Evolutionary conservation across 768 basidiomycete genomes (phyloP), one percentile per base, ranked within the genome.

Genomic region (Pleurotus tuoliensis): DNA sequence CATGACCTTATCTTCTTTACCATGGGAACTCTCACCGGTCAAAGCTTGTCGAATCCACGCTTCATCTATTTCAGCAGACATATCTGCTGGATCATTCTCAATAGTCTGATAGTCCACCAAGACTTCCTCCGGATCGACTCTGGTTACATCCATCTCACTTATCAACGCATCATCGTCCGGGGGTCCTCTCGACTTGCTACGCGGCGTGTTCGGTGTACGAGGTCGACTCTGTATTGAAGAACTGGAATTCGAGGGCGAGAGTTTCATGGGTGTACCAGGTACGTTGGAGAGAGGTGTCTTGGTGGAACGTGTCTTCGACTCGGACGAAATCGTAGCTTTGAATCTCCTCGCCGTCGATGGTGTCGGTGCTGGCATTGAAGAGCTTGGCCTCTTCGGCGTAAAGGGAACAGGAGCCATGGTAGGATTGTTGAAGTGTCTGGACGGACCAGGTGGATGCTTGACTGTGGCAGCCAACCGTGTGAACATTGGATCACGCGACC

Each of bases 1-100:
- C 68, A 93, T 84, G 45, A 92, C 92, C 67, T 93, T 92, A 68
- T 92, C 90, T 54, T 90, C 82, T 51, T 81, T 83, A n/a, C 87
- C 85, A 58, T 85, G 81, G 15, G 51, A 50, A 71, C 67, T 1
- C 67, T 65, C n/a, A 69, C 70, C 55, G 72, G 60, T 38, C 12
- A 53, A n/a, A 16, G 51, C 43, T 4, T 37, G 16, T 20, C 51
- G 51, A 13, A 84, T 64, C 73, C 78, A 74, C 15, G 75, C 74
- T 55, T 85, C 83, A 54, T 90, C 90, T 1, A 90, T 74, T 53
- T 87, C 87, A 0, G 70, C 86, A 8, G 84, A 89, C 6, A 90
- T 62, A 64, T 92, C 90, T 0, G 79, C 73, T 4, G 79, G 74
- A n/a, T 53, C 51, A 24, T 40, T 53, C 41, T 90, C 90, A 1